These are phyloP conservation scores for Aspergillus jensenii DNA, from an alignment of 2,329 filamentous ascomycete genomes.

Conservation along the genomic window DNA sequence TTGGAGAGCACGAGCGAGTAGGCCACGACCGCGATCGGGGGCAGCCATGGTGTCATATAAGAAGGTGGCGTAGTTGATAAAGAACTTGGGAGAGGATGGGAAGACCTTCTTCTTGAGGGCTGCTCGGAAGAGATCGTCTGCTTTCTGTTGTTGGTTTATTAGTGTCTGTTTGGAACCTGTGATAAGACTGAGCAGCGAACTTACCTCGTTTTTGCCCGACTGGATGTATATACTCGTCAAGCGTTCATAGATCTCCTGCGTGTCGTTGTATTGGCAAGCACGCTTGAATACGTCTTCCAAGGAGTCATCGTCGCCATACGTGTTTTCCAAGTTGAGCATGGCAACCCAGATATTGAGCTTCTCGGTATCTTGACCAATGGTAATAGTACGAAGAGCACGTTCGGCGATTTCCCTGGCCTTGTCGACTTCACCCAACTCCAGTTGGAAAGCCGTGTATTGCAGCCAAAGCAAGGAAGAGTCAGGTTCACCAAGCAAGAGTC, in stretches of 20 bases:
- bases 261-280: conserved; percentile 90
- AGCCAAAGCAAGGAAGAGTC: conserved; percentile 95
- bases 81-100: conserved; percentile 73
- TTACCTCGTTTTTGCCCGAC: conserved; percentile 78
- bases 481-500: conserved; percentile 84
- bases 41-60: conserved; percentile 71
- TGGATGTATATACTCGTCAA: conserved; percentile 94
- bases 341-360: conserved; percentile 96
- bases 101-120: conserved; percentile 92
- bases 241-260: conserved; percentile 83
- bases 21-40: conserved; percentile 71
- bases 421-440: conserved; percentile 83
- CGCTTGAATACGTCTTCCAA: conserved; percentile 86
- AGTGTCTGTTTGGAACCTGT: conserved; percentile 8
- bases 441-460: conserved; percentile 97
- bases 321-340: conserved; percentile 88
- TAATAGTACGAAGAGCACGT: conserved; percentile 86
- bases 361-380: conserved; percentile 84
- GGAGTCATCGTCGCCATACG: conserved; percentile 79
- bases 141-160: conserved; percentile 61
- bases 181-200: conserved; percentile 25
- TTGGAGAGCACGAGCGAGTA: conserved; percentile 82
- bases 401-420: conserved; percentile 88
- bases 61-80: conserved; percentile 94
- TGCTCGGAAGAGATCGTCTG: conserved; percentile 80